Base-by-base conservation (phyloP, 2,329 filamentous ascomycete species). In the Aotearoamyces nothofagi region DNA sequence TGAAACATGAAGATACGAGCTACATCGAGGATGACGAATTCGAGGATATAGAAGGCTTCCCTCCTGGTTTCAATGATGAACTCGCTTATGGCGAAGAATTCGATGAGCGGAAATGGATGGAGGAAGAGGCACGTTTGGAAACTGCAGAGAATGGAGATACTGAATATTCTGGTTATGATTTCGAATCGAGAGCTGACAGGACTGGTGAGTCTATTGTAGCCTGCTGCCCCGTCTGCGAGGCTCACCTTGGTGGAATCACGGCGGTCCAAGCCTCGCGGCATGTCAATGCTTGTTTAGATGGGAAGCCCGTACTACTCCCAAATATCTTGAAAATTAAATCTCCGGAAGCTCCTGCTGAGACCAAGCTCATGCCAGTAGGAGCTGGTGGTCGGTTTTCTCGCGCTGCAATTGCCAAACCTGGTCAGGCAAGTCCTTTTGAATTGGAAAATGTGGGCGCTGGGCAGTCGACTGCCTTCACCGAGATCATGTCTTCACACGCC, bases 221-320 rank as follows among this genome's bases (percentile, higher is more conserved):
- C 3, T 24, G 33, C 8, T 96, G 86, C 49, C 87, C 87, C 1
- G 74, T 96, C 15, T 96, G 90, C 50, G 69, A 66, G 41, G 59
- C 60, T 2, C 70, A 55, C 37, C 58, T 94, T 17, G 54, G 50
- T 10, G 74, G 71, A 0, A 50, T 75, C 9, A 68, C 58, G 31
- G 47, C 55, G 34, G 70, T 84, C 47, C 69, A 87, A 41, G 78
- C 75, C 7, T 79, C 78, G 5, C 56, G 77, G 2, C 90, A 98
- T 51, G 90, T 98, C 39, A 98, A 98, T 49, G 72, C 76, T 7
- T 98, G 90, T 52, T 61, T 98, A 2, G 90, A 98, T 48, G 83
- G 83, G 2, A 78, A 78, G 25, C 68, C 78, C 4, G 65, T 71
- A 24, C 66, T 75, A 2, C 43, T 78, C 9, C 65, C 47, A 22